Conservation (phyloP, 768 basidiomycete species). For the Russula griseocarnosa region DNA sequence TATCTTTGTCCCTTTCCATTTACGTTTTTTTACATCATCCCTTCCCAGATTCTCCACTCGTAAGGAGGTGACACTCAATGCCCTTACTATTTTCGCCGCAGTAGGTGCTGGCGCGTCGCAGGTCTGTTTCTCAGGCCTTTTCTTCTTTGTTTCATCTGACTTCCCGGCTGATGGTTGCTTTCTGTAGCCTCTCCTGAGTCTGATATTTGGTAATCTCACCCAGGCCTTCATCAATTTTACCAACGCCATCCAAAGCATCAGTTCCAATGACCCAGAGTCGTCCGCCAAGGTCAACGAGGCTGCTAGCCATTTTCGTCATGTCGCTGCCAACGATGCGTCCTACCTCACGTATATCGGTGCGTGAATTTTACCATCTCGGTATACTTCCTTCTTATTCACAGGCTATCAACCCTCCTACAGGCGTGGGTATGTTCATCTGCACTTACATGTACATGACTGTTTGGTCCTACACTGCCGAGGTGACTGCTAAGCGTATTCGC, state of each 20-base stretch:
- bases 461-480: slow-evolving; percentile 80
- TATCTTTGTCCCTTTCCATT: neutral
- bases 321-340: slow-evolving; percentile 54
- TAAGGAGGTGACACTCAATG: slow-evolving; percentile 60
- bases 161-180: neutral
- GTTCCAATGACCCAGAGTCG: slow-evolving; percentile 33
- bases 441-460: slow-evolving; percentile 68
- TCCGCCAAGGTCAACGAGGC: slow-evolving; percentile 33
- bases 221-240: slow-evolving; percentile 64
- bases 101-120: slow-evolving; percentile 72
- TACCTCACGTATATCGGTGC: slow-evolving; percentile 67
- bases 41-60: slow-evolving; percentile 63
- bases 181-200: slow-evolving; percentile 61
- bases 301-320: slow-evolving; percentile 48
- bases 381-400: neutral
- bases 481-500: slow-evolving; percentile 77
- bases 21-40: neutral
- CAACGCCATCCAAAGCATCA: slow-evolving; percentile 29
- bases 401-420: slow-evolving; percentile 38
- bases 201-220: slow-evolving; percentile 78
- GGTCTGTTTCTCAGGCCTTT: slow-evolving; percentile 37
- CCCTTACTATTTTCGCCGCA: slow-evolving; percentile 64
- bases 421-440: slow-evolving; percentile 67
- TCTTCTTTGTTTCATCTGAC: neutral
- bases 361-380: slow-evolving; percentile 25